Base-by-base conservation (phyloP, 345 rosid genomes). In the Aegle marmelos region DNA sequence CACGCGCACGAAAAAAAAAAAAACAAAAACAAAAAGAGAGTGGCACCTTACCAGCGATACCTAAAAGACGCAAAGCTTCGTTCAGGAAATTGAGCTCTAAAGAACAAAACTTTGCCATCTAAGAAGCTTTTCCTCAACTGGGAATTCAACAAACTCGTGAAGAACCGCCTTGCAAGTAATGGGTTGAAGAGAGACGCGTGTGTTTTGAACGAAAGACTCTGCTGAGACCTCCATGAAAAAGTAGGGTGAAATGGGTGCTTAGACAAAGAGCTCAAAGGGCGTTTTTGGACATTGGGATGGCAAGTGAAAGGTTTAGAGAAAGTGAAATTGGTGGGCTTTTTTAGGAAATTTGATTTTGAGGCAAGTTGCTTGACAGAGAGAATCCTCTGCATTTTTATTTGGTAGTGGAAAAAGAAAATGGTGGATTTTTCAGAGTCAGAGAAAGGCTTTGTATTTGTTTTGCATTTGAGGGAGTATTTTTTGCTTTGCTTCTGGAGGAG, bases 321-420 rank as follows among this genome's bases (percentile, higher is more conserved):
- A 56, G 28, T 76, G 79, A 65, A 41, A 77, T 7, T 61, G 68
- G 79, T 39, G 67, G 74, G 60, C 33, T n/a, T 62, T 74, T 79
- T 88, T 60, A 79, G 41, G 81, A 84, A 72, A 77, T 82, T 87
- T 67, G 89, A 72, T 75, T 82, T 87, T 67, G 89, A 80, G 25
- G 88, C 82, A 53, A 80, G 75, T 73, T 63, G 69, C 50, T 81
- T 86, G 57, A 82, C 84, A 22, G 73, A 34, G 72, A 88, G 48
- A 37, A 88, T 75, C 61, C 90, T 73, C 41, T 88, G 89, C 94
- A 86, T 85, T 79, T 81, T 36, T 6, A 9, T 21, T 33, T 48
- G 16, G 19, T 25, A 7, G 13, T 2, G 13, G 11, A 22, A 6
- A 9, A 24, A 1, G 41, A 10, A 71, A 19, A 30, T 54, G 22